Conservation (phyloP, 2,329 filamentous ascomycete species). For the Diaporthe velutina region DNA sequence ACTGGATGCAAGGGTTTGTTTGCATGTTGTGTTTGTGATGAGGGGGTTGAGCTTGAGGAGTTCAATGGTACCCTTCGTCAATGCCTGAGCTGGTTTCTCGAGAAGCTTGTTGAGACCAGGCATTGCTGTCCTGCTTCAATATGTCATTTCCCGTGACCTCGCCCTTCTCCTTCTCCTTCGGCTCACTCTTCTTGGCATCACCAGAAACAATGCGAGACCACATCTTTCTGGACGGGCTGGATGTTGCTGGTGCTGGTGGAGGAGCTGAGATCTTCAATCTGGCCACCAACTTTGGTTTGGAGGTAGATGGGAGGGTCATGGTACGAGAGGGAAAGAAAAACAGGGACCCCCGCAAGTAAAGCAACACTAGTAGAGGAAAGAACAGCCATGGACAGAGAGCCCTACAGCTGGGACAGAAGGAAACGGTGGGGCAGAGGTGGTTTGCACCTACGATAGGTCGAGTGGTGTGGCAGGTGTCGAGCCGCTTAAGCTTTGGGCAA, state of each 20-base stretch:
- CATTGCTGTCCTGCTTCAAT: neutral
- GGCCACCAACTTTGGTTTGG: slow-evolving; percentile 34
- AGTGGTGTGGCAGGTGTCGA: slow-evolving; percentile 73
- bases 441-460: slow-evolving; percentile 72
- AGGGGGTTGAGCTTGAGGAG: neutral
- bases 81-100: neutral
- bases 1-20: neutral
- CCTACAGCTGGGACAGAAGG: slow-evolving; percentile 16
- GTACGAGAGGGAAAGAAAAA: slow-evolving; percentile 8
- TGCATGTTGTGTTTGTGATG: neutral
- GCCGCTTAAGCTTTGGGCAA: slow-evolving; percentile 74
- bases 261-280: slow-evolving; percentile 16
- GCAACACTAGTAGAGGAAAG: neutral
- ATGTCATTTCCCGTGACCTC: neutral
- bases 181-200: slow-evolving; percentile 7
- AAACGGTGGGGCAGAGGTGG: slow-evolving; percentile 38
- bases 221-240: slow-evolving; percentile 8
- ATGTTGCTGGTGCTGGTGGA: neutral
- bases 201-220: slow-evolving; percentile 34
- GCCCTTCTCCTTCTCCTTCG: neutral
- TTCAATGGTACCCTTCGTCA: slow-evolving; percentile 40
- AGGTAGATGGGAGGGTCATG: slow-evolving; percentile 18
- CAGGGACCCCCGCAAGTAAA: neutral
- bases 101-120: neutral
- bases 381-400: neutral